Evolutionary conservation across 768 basidiomycete species (phyloP).

Genomic region (Macrolepiota dolichaula): DNA sequence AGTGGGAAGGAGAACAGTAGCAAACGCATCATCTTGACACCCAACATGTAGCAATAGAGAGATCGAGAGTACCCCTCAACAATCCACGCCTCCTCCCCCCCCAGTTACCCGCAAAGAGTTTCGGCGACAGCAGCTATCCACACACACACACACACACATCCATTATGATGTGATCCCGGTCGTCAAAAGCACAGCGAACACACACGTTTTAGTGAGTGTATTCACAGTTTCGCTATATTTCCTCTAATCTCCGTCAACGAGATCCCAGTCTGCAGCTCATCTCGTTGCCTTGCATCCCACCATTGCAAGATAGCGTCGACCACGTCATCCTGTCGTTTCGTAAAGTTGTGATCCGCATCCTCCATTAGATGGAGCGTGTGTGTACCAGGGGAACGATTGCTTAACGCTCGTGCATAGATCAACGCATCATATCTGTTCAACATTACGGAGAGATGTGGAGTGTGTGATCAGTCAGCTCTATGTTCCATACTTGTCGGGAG

Average conservation of each 20-base stretch:
- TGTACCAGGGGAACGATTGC: constrained; percentile 57
- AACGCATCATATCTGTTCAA: constrained; percentile 61
- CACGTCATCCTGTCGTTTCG: constrained; percentile 64
- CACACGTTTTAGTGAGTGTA: background rate
- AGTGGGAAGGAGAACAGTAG: too few relatives aligned
- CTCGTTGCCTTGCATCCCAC: constrained; percentile 48
- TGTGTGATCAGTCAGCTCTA: background rate
- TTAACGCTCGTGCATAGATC: constrained; percentile 63
- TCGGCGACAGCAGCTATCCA: background rate
- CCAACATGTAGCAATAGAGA: too few relatives aligned
- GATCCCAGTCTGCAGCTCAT: constrained; percentile 55
- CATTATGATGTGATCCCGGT: background rate
- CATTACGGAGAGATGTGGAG: constrained; percentile 2
- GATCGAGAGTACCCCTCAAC: too few relatives aligned
- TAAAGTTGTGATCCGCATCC: constrained; percentile 78
- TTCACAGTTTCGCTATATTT: constrained; percentile 21
- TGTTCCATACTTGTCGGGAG: background rate
- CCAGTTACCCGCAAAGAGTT: too few relatives aligned
- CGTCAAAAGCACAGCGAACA: background rate
- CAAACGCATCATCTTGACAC: too few relatives aligned
- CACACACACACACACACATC: background rate
- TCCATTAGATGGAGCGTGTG: constrained; percentile 71
- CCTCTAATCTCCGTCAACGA: constrained; percentile 54
- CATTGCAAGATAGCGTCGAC: constrained; percentile 67
- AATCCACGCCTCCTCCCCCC: too few relatives aligned